Evolutionary conservation across 2,329 filamentous ascomycete species (phyloP).

Genomic region (Trichoderma koningiopsis): DNA sequence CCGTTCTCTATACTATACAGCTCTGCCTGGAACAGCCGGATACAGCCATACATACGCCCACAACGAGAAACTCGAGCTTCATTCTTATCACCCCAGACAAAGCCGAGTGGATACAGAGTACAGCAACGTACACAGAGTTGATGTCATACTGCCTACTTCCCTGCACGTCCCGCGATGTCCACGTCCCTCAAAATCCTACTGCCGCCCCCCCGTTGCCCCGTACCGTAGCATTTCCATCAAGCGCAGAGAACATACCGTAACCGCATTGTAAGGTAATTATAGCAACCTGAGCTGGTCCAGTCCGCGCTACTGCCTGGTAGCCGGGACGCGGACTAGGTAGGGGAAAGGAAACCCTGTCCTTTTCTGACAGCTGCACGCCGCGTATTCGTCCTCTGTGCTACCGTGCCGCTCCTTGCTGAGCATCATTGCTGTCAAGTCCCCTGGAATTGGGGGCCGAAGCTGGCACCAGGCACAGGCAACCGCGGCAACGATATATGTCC

Average conservation of each 20-base stretch:
- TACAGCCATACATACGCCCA: not conserved
- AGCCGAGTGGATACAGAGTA: not conserved
- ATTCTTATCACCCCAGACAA: constrained; percentile 1
- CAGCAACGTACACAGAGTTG: not conserved
- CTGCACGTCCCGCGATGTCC: not conserved
- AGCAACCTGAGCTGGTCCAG: not conserved
- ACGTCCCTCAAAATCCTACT: not conserved
- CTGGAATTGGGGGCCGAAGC: not conserved
- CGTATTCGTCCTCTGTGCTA: not conserved
- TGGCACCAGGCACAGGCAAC: not conserved
- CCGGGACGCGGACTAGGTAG: not conserved
- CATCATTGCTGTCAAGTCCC: not conserved
- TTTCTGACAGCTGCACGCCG: not conserved
- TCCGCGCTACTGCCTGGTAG: not conserved
- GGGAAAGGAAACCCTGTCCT: not conserved
- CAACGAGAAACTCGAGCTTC: not conserved
- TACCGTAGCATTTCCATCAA: not conserved
- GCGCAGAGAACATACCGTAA: not conserved
- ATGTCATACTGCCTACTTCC: not conserved
- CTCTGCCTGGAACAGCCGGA: not conserved
- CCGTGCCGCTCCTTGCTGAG: not conserved
- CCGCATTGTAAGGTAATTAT: not conserved
- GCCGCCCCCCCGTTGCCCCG: not conserved
- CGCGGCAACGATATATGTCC: not conserved
- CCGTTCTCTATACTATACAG: not conserved